Evolutionary conservation across 1,139 yeast genomes (phyloP), one percentile per base, ranked within the genome.

Genomic region (Lodderomyces pseudojiufengensis): DNA sequence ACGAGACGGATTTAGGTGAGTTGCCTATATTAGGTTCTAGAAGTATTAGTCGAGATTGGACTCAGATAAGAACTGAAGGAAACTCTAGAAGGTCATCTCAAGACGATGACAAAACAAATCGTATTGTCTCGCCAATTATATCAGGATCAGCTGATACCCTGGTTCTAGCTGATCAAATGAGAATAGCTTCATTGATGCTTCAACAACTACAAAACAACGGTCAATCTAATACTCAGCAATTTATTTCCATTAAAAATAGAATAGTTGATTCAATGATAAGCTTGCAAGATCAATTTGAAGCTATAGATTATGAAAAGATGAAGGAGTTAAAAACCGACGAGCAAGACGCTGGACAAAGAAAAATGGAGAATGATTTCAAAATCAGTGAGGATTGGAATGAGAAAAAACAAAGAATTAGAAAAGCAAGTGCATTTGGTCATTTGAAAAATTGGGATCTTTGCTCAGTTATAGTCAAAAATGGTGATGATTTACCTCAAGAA

Each of bases 391-490:
- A 90, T 55, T 92, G 98, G 98, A 68, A 70, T 23, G 68, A 83
- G 0, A 87, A 90, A 49, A 84, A 81, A 50, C 82, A 76, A 42
- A 69, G 97, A 46, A 90, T 92, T 27, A 70, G 94, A 41, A 75
- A 73, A 38, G 70, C 83, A 4, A 85, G 95, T 39, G 76, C 78
- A 5, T 88, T 70, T 54, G 98, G 98, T 0, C 95, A 88, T 53
- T 58, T 84, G 21, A 84, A 81, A 24, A 85, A 87, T 55, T 92
- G 98, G 98, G 97, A 92, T 42, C 59, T 92, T 27, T 87, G 92
- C 48, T 88, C 97, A 0, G 97, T 90, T 3, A 92, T 92, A 54
- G 96, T 92, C 7, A 92, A 92, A 53, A 90, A 95, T 33, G 98
- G 98, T 22, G 92, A 85, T 51, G 98, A 92, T 57, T 60, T 92